Evolutionary conservation across 2,329 filamentous ascomycete species (phyloP).

Genomic region (Shiraia sp.): DNA sequence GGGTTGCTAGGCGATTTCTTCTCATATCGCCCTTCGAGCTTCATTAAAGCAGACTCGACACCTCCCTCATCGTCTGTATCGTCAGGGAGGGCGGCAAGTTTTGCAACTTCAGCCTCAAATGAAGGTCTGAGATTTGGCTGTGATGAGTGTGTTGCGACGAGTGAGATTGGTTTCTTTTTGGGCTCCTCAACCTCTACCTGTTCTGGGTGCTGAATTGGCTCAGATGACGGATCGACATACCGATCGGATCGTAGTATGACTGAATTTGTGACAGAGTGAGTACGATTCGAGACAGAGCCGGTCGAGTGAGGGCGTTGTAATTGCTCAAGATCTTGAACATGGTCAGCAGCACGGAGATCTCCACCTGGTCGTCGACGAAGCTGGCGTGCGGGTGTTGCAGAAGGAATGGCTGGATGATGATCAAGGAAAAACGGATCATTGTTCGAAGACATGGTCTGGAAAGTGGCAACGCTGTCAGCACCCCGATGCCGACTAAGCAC

Average conservation of each 20-base stretch:
- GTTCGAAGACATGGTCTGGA: conserved; percentile 46
- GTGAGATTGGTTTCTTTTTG: conserved; percentile 41
- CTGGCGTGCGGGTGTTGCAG: conserved; percentile 37
- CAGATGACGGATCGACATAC: conserved; percentile 23
- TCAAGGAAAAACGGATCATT: conserved; percentile 47
- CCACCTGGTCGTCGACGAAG: conserved; percentile 55
- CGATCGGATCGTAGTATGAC: conserved; percentile 40
- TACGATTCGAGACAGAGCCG: conserved; percentile 51
- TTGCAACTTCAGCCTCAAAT: conserved; percentile 86
- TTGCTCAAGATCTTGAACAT: conserved; percentile 51
- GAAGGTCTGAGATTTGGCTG: conserved; percentile 65
- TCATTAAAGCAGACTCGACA: conserved; percentile 87
- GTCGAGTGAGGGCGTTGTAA: conserved; percentile 52
- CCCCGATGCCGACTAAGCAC: conserved; percentile 56
- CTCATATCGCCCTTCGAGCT: conserved; percentile 85
- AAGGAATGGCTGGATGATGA: conserved; percentile 25
- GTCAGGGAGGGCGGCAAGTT: conserved; percentile 85
- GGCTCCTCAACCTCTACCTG: conserved; percentile 11
- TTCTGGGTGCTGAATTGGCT: conserved; percentile 9
- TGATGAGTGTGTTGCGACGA: conserved; percentile 58
- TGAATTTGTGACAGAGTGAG: conserved; percentile 46
- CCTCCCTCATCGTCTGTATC: conserved; percentile 77
- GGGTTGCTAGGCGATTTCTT: conserved; percentile 45
- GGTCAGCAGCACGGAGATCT: conserved; percentile 51
- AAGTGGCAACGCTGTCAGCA: conserved; percentile 64